Evolutionary conservation across 73 alveolate genomes (phyloP), one percentile per base, ranked within the genome.

Genomic region (Tetrahymena borealis): DNA sequence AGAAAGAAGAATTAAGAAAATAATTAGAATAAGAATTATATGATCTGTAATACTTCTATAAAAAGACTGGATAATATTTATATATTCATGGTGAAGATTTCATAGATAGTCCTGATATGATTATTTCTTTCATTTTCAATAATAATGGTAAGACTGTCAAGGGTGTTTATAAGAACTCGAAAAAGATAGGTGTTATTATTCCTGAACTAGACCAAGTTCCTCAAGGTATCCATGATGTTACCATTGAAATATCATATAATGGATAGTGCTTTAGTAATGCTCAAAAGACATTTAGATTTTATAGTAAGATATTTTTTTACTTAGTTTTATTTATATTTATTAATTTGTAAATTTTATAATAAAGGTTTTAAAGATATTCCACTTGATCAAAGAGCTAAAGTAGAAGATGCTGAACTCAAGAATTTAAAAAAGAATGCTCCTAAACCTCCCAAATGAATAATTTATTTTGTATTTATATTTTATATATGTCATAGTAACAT

Each of bases 381-480:
- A 39, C 90, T 79, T 38, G 37, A 93, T n/a, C 38, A 93, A 60
- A 93, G 91, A 93, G 41, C 78, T n/a, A 93, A 93, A 40, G 33
- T 93, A 38, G 95, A 93, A 85, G 95, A 93, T 90, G 95, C 90
- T n/a, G 95, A 93, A 85, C 24, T 93, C 15, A 93, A 93, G 32
- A 93, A 93, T 79, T 42, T 93, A 79, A 93, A 93, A 85, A 93
- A 93, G 91, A 93, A 85, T 60, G 78, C 90, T 24, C 95, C 95
- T 32, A 93, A 93, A 31, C 85, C 85, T 60, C 85, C 85, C 5
- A 60, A 60, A 60, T 60, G 85, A 60, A 7, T 24, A 39, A 39
- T 39, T 39, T 39, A 39, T 1, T n/a, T n/a, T n/a, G n/a, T 16
- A 42, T 11, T n/a, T 12, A 42, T 2, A n/a, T 7, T 5, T 42